Base-by-base conservation (phyloP, 2,329 filamentous ascomycete genomes). In the Scorias spongiosa region DNA sequence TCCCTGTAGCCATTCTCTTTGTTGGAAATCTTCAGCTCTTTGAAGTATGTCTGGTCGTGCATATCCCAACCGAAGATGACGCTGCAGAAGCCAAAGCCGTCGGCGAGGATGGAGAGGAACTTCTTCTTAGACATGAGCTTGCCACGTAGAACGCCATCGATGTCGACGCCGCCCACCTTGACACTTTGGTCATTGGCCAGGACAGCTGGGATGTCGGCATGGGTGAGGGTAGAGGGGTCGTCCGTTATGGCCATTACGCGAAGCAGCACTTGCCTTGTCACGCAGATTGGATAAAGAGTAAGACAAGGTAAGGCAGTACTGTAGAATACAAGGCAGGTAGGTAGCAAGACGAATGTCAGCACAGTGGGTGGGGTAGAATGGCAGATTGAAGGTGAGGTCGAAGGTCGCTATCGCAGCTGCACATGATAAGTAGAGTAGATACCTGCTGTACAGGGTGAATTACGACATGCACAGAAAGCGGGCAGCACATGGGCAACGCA, bases 11-110 rank as follows among this genome's bases (percentile, higher is more conserved):
- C 87, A 60, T 93, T 94, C 57, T 85, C 80, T 53, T 84, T 83
- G 66, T 93, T 94, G 65, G 84, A 91, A 62, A 94, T 81, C 57
- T 76, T 75, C 50, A 94, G 75, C 65, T 94, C 87, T 54, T 74
- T 78, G 61, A 84, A 80, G 63, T 94, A 95, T 10, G 85, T 93
- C 67, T 78, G 73, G 58, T 95, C 88, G 64, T 95, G 87, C 85
- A 94, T 93, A 64, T 95, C 87, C 88, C 88, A 94, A 60, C 88
- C 87, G 57, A 93, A 94, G 51, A 94, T 78, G 52, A 94, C 86
- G 15, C 84, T 91, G 69, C 88, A 94, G 70, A 94, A 94, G 43
- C 87, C 88, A 55, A 94, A 94, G 42, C 87, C 88, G 39, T 78
- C 74, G 37, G 75, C 65, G n/a, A 80, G 81, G 43, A 94, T 75